Evolutionary conservation across 768 basidiomycete species (phyloP).

Genomic region (Boletus coccyginus): DNA sequence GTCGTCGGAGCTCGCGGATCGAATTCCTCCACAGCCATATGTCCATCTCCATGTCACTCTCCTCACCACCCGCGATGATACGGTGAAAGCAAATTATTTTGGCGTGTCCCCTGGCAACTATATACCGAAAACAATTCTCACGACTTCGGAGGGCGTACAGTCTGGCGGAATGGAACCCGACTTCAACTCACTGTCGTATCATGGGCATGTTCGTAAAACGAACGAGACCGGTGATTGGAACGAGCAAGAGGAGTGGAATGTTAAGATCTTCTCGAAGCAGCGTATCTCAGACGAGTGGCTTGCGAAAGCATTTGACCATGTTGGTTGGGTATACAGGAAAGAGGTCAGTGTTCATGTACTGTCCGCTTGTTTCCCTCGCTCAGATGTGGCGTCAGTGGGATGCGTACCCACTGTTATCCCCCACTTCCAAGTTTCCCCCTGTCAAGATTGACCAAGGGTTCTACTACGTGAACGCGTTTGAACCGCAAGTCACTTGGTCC

Average conservation of each 20-base stretch:
- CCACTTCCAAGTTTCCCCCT: slow-evolving; percentile 68
- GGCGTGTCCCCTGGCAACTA: slow-evolving; percentile 41
- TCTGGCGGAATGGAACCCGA: slow-evolving; percentile 61
- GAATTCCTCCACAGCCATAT: slow-evolving; percentile 71
- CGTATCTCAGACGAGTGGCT: slow-evolving; percentile 70
- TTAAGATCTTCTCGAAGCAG: slow-evolving; percentile 84
- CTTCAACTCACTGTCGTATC: slow-evolving; percentile 87
- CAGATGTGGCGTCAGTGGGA: slow-evolving; percentile 57
- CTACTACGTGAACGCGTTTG: slow-evolving; percentile 91
- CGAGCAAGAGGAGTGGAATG: slow-evolving; percentile 52
- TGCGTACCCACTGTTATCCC: slow-evolving; percentile 71
- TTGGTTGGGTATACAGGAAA: slow-evolving; percentile 82
- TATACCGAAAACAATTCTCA: slow-evolving; percentile 67
- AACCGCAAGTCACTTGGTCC: slow-evolving; percentile 59
- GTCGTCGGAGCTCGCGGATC: slow-evolving; percentile 44
- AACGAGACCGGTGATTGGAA: slow-evolving; percentile 21
- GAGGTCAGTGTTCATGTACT: slow-evolving; percentile 43
- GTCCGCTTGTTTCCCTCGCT: slow-evolving; percentile 2
- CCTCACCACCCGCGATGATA: slow-evolving; percentile 70
- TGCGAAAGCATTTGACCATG: slow-evolving; percentile 59
- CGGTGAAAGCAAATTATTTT: slow-evolving; percentile 68
- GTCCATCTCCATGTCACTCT: slow-evolving; percentile 87
- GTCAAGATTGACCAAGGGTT: slow-evolving; percentile 74
- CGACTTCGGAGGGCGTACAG: slow-evolving; percentile 61
- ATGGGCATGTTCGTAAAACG: slow-evolving; percentile 46